phyloP scores from a whole-genome alignment of 2,329 filamentous ascomycete genomes.

The Fusarium nanum region DNA sequence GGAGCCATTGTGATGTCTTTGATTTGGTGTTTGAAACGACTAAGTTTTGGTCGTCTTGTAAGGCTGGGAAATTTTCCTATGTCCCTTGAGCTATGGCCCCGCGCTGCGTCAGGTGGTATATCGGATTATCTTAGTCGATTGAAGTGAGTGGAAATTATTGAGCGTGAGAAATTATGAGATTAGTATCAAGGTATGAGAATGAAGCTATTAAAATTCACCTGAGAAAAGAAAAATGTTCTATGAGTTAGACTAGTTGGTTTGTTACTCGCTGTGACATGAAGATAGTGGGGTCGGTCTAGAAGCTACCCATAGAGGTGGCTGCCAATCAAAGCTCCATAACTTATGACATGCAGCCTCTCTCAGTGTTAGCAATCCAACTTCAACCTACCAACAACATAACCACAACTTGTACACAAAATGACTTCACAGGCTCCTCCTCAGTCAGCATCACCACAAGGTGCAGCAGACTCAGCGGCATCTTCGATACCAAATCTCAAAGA shows the following conservation, averaged over 20 bases:
- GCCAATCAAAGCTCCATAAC: conserved; percentile 28
- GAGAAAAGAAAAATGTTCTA: conserved; percentile 1
- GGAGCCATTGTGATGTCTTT: conserved; percentile 55
- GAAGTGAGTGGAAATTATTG: not conserved
- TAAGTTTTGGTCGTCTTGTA: conserved; percentile 3
- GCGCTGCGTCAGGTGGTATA: conserved; percentile 4
- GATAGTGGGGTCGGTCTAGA: conserved; percentile 20
- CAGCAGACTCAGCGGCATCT: conserved; percentile 31
- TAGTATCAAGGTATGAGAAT: not conserved
- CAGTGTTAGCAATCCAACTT: conserved; percentile 6
- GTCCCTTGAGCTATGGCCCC: conserved; percentile 12
- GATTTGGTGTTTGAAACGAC: conserved; percentile 28
- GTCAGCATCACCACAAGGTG: conserved; percentile 15
- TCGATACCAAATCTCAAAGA: conserved; percentile 57
- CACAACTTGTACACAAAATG: conserved; percentile 38
- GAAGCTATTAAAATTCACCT: not conserved
- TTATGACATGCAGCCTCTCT: conserved; percentile 27
- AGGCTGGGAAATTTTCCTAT: conserved; percentile 36
- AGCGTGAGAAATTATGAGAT: not conserved
- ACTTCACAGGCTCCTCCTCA: conserved; percentile 39
- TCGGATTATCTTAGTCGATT: not conserved
- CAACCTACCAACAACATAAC: conserved; percentile 15
- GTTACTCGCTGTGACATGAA: conserved; percentile 8
- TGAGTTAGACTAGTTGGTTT: conserved; percentile 19
- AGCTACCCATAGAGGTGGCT: conserved; percentile 17